phyloP scores from a whole-genome alignment of 352 stramenopile species.

The Phytophthora idaei region DNA sequence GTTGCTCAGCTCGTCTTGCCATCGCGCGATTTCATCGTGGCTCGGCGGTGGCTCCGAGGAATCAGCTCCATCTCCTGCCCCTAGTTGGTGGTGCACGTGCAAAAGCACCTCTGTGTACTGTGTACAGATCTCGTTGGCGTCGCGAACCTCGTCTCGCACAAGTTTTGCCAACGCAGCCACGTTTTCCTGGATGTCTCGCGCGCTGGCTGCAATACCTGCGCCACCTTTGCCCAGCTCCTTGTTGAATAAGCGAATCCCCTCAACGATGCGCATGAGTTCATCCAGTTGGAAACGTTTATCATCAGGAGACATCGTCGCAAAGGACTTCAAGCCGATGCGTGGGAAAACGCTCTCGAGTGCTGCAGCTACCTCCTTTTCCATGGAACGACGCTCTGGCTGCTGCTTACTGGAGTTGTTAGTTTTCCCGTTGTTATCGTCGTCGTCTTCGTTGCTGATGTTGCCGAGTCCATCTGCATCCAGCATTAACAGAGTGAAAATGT shows the following conservation, averaged over 20 bases:
- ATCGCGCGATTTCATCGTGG: constrained; percentile 69
- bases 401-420: constrained; percentile 35
- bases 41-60: constrained; percentile 18
- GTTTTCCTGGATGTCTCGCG: constrained; percentile 66
- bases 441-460: constrained; percentile 24
- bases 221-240: constrained; percentile 89
- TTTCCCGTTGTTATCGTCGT: constrained; percentile 21
- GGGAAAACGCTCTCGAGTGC: constrained; percentile 96
- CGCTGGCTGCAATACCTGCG: constrained; percentile 72
- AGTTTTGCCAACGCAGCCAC: constrained; percentile 48
- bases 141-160: constrained; percentile 62
- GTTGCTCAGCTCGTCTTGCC: constrained; percentile 93
- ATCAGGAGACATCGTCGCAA: constrained; percentile 89
- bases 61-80: constrained; percentile 32
- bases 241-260: constrained; percentile 95
- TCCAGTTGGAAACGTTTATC: constrained; percentile 92
- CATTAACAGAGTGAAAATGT: constrained; percentile 87
- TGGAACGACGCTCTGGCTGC: constrained; percentile 63
- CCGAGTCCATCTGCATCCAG: constrained; percentile 54
- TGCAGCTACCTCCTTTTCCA: constrained; percentile 89
- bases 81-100: constrained; percentile 67
- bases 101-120: constrained; percentile 84
- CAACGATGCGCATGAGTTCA: constrained; percentile 91
- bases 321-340: constrained; percentile 92
- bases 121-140: constrained; percentile 75